These are phyloP conservation scores for Zymoseptoria tritici DNA, from an alignment of 2,329 filamentous ascomycete genomes.

Conservation along the genomic window DNA sequence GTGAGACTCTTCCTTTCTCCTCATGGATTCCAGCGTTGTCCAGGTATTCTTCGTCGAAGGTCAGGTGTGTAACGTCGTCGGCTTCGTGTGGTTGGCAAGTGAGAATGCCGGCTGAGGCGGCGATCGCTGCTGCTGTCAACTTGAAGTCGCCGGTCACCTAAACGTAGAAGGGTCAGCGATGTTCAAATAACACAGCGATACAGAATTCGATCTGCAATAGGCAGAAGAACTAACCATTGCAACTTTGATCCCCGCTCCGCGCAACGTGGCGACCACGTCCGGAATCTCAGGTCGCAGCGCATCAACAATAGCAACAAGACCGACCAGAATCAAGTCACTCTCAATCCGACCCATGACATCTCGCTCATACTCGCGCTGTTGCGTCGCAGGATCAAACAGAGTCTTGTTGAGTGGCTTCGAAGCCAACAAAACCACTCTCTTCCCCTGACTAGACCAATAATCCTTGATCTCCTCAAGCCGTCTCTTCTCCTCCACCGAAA, in stretches of 20 bases:
- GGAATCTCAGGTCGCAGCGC: constrained; percentile 55
- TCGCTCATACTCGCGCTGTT: constrained; percentile 48
- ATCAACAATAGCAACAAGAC: constrained; percentile 53
- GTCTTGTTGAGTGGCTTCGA: constrained; percentile 46
- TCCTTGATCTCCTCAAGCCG: constrained; percentile 57
- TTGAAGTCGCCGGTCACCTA: constrained; percentile 56
- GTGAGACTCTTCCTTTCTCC: constrained; percentile 11
- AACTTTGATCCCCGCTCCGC: constrained; percentile 64
- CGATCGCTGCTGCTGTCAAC: constrained; percentile 66
- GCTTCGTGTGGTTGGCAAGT: constrained; percentile 44
- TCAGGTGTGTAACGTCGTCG: constrained; percentile 49
- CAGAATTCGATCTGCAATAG: too few species aligned
- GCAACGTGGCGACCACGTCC: constrained; percentile 53
- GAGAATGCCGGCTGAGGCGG: constrained; percentile 64
- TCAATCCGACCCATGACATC: constrained; percentile 50
- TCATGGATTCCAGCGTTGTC: constrained; percentile 23
- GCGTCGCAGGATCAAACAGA: constrained; percentile 45
- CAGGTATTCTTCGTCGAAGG: constrained; percentile 24
- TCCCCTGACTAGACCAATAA: constrained; percentile 59
- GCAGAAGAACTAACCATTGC: constrained; percentile 51
- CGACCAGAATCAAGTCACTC: constrained; percentile 46
- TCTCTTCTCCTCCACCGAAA: constrained; percentile 48
- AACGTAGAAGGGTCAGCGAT: too few species aligned
- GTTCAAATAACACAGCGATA: too few species aligned
- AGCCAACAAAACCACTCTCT: constrained; percentile 62